Conservation (phyloP, 371 early-diverging fungal species). For the Apophysomyces sp. region DNA sequence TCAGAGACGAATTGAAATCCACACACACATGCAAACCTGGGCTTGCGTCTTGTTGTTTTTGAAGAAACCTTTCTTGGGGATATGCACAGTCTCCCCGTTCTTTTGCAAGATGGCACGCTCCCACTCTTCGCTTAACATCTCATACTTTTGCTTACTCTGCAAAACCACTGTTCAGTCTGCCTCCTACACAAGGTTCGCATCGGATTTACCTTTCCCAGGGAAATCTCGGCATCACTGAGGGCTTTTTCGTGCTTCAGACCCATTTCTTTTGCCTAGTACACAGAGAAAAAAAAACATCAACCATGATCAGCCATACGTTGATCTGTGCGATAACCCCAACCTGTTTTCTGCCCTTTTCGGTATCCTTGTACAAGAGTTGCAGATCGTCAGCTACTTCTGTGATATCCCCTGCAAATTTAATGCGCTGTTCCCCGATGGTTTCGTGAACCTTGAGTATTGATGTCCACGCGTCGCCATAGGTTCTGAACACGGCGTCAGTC, state of each 20-base stretch:
- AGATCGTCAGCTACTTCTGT: slow-evolving; percentile 70
- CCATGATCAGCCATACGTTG: neutral
- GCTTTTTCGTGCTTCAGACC: slow-evolving; percentile 64
- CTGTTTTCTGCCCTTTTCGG: slow-evolving; percentile 76
- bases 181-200: neutral
- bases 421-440: slow-evolving; percentile 62
- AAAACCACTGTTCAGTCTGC: neutral
- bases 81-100: slow-evolving; percentile 43
- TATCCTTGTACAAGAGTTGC: slow-evolving; percentile 67
- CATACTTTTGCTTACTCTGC: slow-evolving; percentile 69
- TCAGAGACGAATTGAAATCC: slow-evolving; percentile 19
- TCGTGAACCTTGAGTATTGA: slow-evolving; percentile 68
- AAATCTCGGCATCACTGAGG: slow-evolving; percentile 63
- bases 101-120: slow-evolving; percentile 67
- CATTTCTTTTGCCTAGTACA: slow-evolving; percentile 64
- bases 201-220: slow-evolving; percentile 66
- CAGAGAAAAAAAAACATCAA: neutral
- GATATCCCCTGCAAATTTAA: slow-evolving; percentile 60
- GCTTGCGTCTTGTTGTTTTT: slow-evolving; percentile 50
- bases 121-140: slow-evolving; percentile 72
- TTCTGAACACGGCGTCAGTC: slow-evolving; percentile 17
- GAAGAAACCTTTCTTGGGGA: slow-evolving; percentile 52
- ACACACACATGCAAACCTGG: slow-evolving; percentile 26
- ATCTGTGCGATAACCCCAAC: too few relatives aligned
- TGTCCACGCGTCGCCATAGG: slow-evolving; percentile 58